Conservation (phyloP, 1,139 yeast species). For the Geotrichum reessii region DNA sequence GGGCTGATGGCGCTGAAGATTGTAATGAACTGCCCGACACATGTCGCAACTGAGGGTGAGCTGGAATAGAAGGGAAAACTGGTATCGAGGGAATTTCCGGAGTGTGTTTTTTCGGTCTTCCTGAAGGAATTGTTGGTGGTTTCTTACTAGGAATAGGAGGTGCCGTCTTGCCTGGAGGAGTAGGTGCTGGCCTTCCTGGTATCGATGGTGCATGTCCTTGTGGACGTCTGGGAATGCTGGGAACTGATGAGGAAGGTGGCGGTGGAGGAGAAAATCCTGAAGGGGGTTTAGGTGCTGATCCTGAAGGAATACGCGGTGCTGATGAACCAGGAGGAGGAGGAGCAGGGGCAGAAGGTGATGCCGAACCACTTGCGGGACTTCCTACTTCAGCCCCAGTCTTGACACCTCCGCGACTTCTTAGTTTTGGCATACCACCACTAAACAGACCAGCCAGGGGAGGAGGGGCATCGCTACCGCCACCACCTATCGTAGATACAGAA, state of each 20-base stretch:
- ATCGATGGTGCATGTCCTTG: slow-evolving; percentile 29
- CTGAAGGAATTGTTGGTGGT: slow-evolving; percentile 23
- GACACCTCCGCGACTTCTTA: slow-evolving; percentile 50
- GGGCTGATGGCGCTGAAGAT: slow-evolving; percentile 24
- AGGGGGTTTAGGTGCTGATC: slow-evolving; percentile 14
- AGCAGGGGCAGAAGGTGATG: slow-evolving; percentile 34
- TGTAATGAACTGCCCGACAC: slow-evolving; percentile 23
- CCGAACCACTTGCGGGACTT: slow-evolving; percentile 11
- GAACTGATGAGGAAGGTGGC: slow-evolving; percentile 18
- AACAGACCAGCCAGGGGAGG: slow-evolving; percentile 66
- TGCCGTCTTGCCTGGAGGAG: slow-evolving; percentile 10
- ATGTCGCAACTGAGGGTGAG: slow-evolving; percentile 10
- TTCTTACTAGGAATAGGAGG: slow-evolving; percentile 17
- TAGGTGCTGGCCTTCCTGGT: slow-evolving; percentile 4
- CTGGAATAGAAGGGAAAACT: slow-evolving; percentile 19
- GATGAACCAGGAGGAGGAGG: slow-evolving; percentile 28
- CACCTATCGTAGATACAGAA: slow-evolving; percentile 15
- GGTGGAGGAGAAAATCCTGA: slow-evolving; percentile 31
- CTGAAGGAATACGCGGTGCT: slow-evolving; percentile 24
- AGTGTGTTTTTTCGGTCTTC: slow-evolving; percentile 6
- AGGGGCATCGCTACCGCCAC: slow-evolving; percentile 31
- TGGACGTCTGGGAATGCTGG: slow-evolving; percentile 16
- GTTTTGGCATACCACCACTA: slow-evolving; percentile 83
- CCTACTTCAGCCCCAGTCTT: slow-evolving; percentile 37
- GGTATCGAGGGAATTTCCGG: slow-evolving; percentile 15